Base-by-base conservation (phyloP, 2,329 filamentous ascomycete genomes). In the Colletotrichum trifolii region DNA sequence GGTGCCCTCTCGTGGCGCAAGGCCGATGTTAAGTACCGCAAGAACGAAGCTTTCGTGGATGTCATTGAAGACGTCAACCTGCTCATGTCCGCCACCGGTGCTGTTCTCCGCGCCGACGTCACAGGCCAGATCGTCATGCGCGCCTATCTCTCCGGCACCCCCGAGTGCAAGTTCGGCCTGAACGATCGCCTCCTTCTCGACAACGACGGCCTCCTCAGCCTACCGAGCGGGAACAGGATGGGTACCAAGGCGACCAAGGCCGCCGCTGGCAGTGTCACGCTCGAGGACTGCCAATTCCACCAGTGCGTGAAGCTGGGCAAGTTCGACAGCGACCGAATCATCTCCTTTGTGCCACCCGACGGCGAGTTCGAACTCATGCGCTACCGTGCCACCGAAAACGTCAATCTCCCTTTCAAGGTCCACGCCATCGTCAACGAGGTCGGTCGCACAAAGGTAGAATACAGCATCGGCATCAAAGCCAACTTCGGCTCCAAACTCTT, bases 1-100 rank as follows among this genome's bases (percentile, higher is more conserved):
- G 96, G 96, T 45, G 96, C 96, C 6, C 86, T 97, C 46, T 98
- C 96, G 50, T 99, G 96, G 96, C 89, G 96, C 72, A 92, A 97
- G 75, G 92, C 95, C 66, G 95, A 98, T 78, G 96, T 99, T 79
- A 97, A 97, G 76, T 99, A 99, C 82, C 92, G 96, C 78, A 99
- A 99, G 82, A 99, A 99, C 81, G 96, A 99, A 79, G 96, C 96
- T 38, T 99, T 99, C 74, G 96, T 99, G 71, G 96, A 99, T 78
- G 96, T 99, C 15, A 99, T 99, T 74, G 96, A 99, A 79, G 96
- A 99, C 75, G 95, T 99, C 73, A 99, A 99, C 79, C 87, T 99
- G 64, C 90, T 99, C 74, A 97, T 99, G 92, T 98, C 95, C n/a
- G 96, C 96, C 6, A 96, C 94, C 0, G 96, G 96, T 36, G 95